Conservation (phyloP, 2,329 filamentous ascomycete species). For the Fusarium albosuccineum region DNA sequence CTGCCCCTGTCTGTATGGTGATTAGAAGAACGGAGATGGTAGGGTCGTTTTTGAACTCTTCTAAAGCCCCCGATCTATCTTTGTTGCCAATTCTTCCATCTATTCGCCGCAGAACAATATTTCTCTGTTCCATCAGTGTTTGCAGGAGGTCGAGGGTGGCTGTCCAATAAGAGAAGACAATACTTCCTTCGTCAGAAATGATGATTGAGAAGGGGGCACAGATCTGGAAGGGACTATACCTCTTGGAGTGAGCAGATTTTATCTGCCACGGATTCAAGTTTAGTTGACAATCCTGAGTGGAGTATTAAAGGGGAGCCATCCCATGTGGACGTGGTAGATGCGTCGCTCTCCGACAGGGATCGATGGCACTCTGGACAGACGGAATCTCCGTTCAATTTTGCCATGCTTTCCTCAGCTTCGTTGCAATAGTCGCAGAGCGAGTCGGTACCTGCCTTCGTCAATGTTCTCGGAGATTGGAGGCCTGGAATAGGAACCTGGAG, state of each 20-base stretch:
- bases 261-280: not conserved
- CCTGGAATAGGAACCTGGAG: too few relatives aligned
- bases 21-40: not conserved
- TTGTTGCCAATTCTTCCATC: not conserved
- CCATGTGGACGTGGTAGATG: not conserved
- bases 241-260: not conserved
- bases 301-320: not conserved
- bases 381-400: too few relatives aligned
- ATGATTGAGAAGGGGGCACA: not conserved
- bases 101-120: not conserved
- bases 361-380: too few relatives aligned
- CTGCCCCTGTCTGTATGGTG: not conserved
- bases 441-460: too few relatives aligned
- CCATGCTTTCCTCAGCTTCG: too few relatives aligned
- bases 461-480: too few relatives aligned
- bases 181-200: not conserved
- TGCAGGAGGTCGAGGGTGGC: not conserved
- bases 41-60: not conserved
- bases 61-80: not conserved
- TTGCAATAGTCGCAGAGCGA: too few relatives aligned
- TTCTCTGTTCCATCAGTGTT: not conserved
- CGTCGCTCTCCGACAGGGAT: not conserved
- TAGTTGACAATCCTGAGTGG: not conserved
- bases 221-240: not conserved
- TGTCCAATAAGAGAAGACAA: constrained; percentile 7